Evolutionary conservation across 257 asterid species (phyloP).

Genomic region (Fraxinus americana): DNA sequence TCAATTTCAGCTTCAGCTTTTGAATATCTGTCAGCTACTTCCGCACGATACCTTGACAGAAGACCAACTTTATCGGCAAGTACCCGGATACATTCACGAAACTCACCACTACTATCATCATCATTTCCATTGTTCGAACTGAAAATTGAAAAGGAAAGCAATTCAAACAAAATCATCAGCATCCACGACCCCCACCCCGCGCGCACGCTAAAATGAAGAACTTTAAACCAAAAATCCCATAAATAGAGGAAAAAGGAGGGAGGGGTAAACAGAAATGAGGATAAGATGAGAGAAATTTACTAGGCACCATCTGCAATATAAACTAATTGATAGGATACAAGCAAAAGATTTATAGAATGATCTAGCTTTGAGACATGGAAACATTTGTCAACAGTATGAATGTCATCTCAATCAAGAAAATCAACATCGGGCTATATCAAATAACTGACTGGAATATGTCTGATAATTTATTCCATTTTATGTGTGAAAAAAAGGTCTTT

Average conservation of each 20-base stretch:
- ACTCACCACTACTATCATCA: constrained; percentile 71
- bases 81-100: constrained; percentile 74
- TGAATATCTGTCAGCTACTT: constrained; percentile 65
- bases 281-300: not conserved
- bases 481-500: not conserved
- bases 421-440: not conserved
- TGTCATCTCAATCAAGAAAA: not conserved
- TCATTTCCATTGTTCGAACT: constrained; percentile 69
- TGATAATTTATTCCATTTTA: not conserved
- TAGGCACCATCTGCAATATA: not conserved
- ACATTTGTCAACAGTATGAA: not conserved
- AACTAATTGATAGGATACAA: not conserved
- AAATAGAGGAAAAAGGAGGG: not conserved
- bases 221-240: not conserved
- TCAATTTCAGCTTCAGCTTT: constrained; percentile 72
- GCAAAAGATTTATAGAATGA: not conserved
- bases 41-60: constrained; percentile 68
- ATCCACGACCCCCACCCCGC: constrained; percentile 8
- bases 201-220: not conserved
- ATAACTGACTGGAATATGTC: not conserved
- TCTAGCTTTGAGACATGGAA: not conserved
- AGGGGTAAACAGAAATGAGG: not conserved
- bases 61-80: constrained; percentile 83
- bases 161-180: constrained; percentile 18
- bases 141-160: constrained; percentile 24